Conservation (phyloP, 768 basidiomycete genomes). For the Mrakia gelida region DNA sequence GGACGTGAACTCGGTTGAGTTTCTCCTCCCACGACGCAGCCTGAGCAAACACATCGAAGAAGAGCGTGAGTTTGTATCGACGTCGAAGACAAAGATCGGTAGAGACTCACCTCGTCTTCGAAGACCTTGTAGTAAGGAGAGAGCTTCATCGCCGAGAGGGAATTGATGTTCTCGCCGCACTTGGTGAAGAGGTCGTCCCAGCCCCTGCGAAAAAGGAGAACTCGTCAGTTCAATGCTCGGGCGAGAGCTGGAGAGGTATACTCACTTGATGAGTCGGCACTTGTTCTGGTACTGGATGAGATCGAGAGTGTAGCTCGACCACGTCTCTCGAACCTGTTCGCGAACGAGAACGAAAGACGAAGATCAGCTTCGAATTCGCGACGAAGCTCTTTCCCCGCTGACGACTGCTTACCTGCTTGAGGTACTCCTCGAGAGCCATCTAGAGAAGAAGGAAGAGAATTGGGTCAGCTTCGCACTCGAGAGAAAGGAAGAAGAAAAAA, state of each 20-base stretch:
- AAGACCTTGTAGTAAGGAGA: conserved; percentile 93
- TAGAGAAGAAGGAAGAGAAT: background rate
- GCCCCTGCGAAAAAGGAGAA: conserved; percentile 53
- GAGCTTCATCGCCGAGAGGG: conserved; percentile 90
- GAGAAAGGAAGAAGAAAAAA: background rate
- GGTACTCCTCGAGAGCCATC: conserved; percentile 48
- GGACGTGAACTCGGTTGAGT: conserved; percentile 88
- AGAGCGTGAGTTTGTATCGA: background rate
- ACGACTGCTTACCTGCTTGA: conserved; percentile 51
- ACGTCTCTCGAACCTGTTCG: conserved; percentile 92
- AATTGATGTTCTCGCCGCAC: conserved; percentile 95
- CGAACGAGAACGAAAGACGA: too few species aligned
- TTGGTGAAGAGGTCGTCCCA: conserved; percentile 98
- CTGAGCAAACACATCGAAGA: conserved; percentile 41
- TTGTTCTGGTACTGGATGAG: conserved; percentile 98
- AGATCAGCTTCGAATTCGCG: conserved; percentile 78
- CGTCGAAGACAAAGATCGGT: background rate
- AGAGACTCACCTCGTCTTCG: conserved; percentile 43
- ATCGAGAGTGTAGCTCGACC: conserved; percentile 93
- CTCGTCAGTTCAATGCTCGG: background rate
- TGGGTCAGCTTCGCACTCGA: background rate
- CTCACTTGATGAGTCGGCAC: conserved; percentile 83
- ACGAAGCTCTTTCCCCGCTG: background rate
- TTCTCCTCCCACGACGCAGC: conserved; percentile 95
- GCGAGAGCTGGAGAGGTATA: background rate